Conservation (phyloP, 2,329 filamentous ascomycete genomes). For the Beauveria rudraprayagi region DNA sequence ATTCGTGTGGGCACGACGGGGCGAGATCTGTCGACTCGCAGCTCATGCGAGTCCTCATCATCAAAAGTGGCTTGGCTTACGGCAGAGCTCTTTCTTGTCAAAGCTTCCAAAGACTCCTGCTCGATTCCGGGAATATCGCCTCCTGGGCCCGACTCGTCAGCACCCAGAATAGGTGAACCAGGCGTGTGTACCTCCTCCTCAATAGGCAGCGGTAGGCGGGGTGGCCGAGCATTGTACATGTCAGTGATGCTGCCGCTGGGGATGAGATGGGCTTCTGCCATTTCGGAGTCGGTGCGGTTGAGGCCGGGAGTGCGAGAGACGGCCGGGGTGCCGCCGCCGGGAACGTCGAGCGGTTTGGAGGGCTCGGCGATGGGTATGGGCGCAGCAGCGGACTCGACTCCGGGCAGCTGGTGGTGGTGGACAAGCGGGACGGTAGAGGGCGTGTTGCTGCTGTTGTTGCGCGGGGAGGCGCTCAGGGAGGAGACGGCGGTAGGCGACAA, state of each 20-base stretch:
- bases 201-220: constrained; percentile 84
- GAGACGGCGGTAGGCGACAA: constrained; percentile 42
- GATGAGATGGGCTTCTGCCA: constrained; percentile 32
- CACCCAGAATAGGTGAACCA: constrained; percentile 78
- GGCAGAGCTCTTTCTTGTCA: constrained; percentile 48
- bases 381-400: constrained; percentile 38
- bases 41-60: constrained; percentile 70
- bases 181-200: constrained; percentile 85
- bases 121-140: constrained; percentile 46
- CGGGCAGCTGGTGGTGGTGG: constrained; percentile 30
- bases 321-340: constrained; percentile 28
- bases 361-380: constrained; percentile 24
- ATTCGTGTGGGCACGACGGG: constrained; percentile 77
- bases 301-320: constrained; percentile 28
- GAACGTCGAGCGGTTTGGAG: constrained; percentile 53
- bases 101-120: constrained; percentile 40
- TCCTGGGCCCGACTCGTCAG: constrained; percentile 54
- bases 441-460: constrained; percentile 22
- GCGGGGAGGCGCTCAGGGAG: constrained; percentile 40
- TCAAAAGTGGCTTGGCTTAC: constrained; percentile 60
- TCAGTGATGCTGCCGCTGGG: constrained; percentile 53
- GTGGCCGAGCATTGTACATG: constrained; percentile 64
- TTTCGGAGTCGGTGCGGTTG: constrained; percentile 20
- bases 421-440: constrained; percentile 20
- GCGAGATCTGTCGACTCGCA: constrained; percentile 64